phyloP scores from a whole-genome alignment of 768 basidiomycete species.

The Suillus paluster region DNA sequence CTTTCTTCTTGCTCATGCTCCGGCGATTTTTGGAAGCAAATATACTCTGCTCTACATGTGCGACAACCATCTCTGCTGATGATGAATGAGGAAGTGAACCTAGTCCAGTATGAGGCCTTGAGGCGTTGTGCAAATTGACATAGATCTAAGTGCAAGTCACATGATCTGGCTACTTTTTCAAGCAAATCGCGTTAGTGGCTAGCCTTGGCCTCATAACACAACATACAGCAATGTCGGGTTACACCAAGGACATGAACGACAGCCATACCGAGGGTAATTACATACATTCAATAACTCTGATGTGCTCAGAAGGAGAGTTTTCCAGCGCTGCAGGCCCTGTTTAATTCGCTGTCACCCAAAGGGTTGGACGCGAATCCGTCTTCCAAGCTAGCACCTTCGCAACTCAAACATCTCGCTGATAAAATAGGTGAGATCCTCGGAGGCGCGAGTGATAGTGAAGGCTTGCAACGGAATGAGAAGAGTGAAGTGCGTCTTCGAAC shows the following conservation, averaged over 20 bases:
- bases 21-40: slow-evolving; percentile 47
- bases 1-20: slow-evolving; percentile 46
- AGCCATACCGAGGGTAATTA: slow-evolving; percentile 41
- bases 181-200: neutral
- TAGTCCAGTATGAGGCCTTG: neutral
- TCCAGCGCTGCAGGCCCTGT: slow-evolving; percentile 44
- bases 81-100: slow-evolving; percentile 3
- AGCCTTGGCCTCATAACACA: neutral
- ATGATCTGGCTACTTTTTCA: slow-evolving; percentile 13
- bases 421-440: slow-evolving; percentile 57
- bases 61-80: slow-evolving; percentile 44
- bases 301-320: slow-evolving; percentile 16
- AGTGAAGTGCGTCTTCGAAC: slow-evolving; percentile 61
- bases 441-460: slow-evolving; percentile 47
- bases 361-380: slow-evolving; percentile 10
- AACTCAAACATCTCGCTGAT: slow-evolving; percentile 57
- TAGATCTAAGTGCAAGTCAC: slow-evolving; percentile 16
- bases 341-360: slow-evolving; percentile 39
- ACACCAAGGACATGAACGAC: slow-evolving; percentile 32
- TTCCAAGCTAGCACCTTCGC: slow-evolving; percentile 48
- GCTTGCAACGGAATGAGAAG: slow-evolving; percentile 50
- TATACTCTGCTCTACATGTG: slow-evolving; percentile 37
- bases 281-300: neutral
- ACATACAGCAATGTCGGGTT: slow-evolving; percentile 16
- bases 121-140: neutral